Conservation (phyloP, 108 stramenopile species). For the Thalassiosira profunda region DNA sequence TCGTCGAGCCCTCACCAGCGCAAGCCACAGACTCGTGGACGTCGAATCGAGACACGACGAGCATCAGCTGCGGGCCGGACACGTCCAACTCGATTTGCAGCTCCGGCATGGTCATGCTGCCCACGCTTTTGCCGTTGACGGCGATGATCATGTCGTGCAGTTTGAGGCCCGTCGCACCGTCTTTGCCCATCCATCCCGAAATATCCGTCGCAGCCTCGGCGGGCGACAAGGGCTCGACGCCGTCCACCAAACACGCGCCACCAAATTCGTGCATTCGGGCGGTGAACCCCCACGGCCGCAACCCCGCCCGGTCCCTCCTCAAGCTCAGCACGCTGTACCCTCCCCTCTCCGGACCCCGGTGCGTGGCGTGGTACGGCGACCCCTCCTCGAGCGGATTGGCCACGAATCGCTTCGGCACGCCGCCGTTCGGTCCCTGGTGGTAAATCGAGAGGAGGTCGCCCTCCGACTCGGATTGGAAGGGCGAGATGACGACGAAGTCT, state of each 20-base stretch:
- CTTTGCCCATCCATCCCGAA: slow-evolving; percentile 24
- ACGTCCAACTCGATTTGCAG: slow-evolving; percentile 69
- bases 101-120: slow-evolving; percentile 67
- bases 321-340: slow-evolving; percentile 59
- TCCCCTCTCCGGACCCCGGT: slow-evolving; percentile 59
- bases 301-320: slow-evolving; percentile 54
- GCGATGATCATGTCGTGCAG: slow-evolving; percentile 78
- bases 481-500: slow-evolving; percentile 70
- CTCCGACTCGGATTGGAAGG: slow-evolving; percentile 38
- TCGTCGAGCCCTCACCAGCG: background rate
- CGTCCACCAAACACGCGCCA: slow-evolving; percentile 76
- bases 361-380: slow-evolving; percentile 67
- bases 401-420: slow-evolving; percentile 48
- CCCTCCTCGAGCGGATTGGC: slow-evolving; percentile 50
- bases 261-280: slow-evolving; percentile 74
- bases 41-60: slow-evolving; percentile 44
- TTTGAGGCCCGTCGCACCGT: slow-evolving; percentile 25
- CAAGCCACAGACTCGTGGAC: background rate
- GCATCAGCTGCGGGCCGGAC: slow-evolving; percentile 43
- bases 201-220: slow-evolving; percentile 67
- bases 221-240: slow-evolving; percentile 64
- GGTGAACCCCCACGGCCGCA: slow-evolving; percentile 75
- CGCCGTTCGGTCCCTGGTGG: slow-evolving; percentile 20
- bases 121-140: slow-evolving; percentile 72
- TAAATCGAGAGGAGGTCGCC: slow-evolving; percentile 35